Evolutionary conservation across 805 yeast genomes (phyloP).

Genomic region (Yarrowia deformans): DNA sequence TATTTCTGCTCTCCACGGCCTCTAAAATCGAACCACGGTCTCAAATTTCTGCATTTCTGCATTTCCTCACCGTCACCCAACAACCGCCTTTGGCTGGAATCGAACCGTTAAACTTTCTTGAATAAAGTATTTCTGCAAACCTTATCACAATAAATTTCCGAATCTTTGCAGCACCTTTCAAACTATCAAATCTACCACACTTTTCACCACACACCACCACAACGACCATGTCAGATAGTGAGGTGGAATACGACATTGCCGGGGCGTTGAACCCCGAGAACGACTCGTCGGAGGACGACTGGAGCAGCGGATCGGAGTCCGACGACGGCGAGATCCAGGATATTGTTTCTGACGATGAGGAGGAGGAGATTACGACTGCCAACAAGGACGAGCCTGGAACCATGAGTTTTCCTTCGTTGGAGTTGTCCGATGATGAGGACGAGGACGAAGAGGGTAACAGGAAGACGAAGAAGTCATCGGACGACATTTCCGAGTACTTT

Average conservation of each 20-base stretch:
- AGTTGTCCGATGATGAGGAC: conserved; percentile 54
- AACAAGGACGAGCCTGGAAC: conserved; percentile 1
- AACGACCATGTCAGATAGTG: conserved; percentile 44
- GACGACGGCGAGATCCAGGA: conserved; percentile 49
- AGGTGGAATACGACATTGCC: conserved; percentile 47
- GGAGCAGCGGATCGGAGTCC: conserved; percentile 40
- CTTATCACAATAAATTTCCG: conserved; percentile 19
- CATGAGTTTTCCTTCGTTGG: conserved; percentile 53
- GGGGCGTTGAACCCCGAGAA: conserved; percentile 43
- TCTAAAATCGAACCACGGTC: too few relatives aligned
- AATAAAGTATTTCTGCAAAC: conserved; percentile 1
- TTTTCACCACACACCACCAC: not conserved
- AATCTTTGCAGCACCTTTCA: too few relatives aligned
- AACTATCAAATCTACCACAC: too few relatives aligned
- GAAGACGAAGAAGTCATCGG: not conserved
- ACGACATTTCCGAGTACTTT: conserved; percentile 38
- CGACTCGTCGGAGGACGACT: conserved; percentile 28
- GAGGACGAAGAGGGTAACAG: conserved; percentile 44
- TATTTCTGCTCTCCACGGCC: too few relatives aligned
- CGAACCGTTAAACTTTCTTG: too few relatives aligned
- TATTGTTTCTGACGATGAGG: conserved; percentile 57
- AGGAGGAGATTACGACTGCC: conserved; percentile 47
- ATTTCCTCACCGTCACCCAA: too few relatives aligned
- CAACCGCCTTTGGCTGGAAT: too few relatives aligned
- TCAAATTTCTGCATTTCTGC: too few relatives aligned